Percentiles rank a stretch among this genome's conserved stretches.
phyloP scores from a whole-genome alignment of 208 protist genomes.

The Leishmania arabica region DNA sequence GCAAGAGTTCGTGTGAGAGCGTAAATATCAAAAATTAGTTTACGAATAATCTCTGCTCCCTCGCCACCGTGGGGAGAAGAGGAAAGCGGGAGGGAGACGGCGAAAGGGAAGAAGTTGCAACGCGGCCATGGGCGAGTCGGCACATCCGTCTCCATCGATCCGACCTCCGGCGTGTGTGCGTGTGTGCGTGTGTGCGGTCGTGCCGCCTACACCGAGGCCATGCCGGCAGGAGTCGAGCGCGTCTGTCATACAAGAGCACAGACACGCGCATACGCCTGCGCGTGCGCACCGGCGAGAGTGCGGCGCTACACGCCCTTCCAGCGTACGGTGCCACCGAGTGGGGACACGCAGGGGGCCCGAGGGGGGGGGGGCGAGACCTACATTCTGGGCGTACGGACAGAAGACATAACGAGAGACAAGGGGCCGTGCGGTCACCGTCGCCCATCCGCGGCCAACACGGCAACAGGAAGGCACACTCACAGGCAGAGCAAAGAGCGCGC shows the following conservation, averaged over 20 bases:
- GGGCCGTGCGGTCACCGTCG: too few species aligned
- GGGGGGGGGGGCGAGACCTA: too few species aligned
- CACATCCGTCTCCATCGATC: not conserved
- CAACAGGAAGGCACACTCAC: not conserved
- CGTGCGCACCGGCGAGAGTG: too few species aligned
- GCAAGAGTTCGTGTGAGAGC: too few species aligned
- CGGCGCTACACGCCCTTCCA: not conserved
- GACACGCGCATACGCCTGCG: not conserved
- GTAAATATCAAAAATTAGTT: too few species aligned
- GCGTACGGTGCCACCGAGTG: too few species aligned
- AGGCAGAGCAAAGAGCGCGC: not conserved
- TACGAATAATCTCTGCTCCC: not conserved
- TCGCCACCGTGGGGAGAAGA: not conserved
- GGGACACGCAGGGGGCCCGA: not conserved
- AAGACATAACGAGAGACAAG: not conserved
- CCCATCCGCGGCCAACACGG: not conserved
- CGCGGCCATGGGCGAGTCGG: not conserved
- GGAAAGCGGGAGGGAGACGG: not conserved
- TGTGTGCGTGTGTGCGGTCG: too few species aligned
- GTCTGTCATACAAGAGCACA: too few species aligned
- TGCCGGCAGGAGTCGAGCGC: not conserved
- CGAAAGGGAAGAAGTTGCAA: not conserved
- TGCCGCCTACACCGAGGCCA: not conserved
- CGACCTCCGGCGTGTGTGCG: not conserved
- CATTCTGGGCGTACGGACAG: not conserved